Conservation (phyloP, 306 rosid genomes). For the Geum urbanum region DNA sequence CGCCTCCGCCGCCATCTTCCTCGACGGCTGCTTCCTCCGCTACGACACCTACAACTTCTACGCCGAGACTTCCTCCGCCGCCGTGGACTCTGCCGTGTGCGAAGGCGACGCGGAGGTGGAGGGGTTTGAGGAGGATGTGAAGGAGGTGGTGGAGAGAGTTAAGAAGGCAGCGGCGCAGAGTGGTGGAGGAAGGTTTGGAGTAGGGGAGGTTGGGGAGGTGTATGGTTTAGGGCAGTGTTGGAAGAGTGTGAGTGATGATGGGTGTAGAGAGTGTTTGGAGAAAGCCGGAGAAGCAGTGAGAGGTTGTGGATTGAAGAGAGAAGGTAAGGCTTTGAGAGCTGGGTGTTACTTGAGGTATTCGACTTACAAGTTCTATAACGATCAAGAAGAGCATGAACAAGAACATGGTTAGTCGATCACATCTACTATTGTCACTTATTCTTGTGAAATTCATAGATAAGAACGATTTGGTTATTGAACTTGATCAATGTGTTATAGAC, state of each 20-base stretch:
- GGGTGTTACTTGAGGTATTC: constrained; percentile 89
- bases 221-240: constrained; percentile 81
- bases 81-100: constrained; percentile 45
- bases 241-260: constrained; percentile 42
- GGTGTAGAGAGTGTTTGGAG: constrained; percentile 55
- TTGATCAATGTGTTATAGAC: too few species aligned
- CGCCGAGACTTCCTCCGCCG: constrained; percentile 27
- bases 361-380: constrained; percentile 45
- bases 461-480: too few species aligned
- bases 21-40: constrained; percentile 88
- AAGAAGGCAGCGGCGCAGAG: constrained; percentile 24
- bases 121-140: constrained; percentile 26
- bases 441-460: too few species aligned
- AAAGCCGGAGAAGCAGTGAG: constrained; percentile 42
- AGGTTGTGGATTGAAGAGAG: constrained; percentile 45
- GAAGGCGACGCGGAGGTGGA: constrained; percentile 21
- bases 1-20: constrained; percentile 54
- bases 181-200: constrained; percentile 47
- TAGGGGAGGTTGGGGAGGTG: constrained; percentile 45
- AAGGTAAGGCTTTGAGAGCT: constrained; percentile 72
- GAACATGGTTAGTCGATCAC: constrained; percentile 30
- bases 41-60: constrained; percentile 72
- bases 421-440: not conserved
- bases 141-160: constrained; percentile 33
- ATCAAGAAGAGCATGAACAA: constrained; percentile 17